These are phyloP conservation scores for Lithohypha guttulata DNA, from an alignment of 2,329 filamentous ascomycete genomes.

Conservation along the genomic window DNA sequence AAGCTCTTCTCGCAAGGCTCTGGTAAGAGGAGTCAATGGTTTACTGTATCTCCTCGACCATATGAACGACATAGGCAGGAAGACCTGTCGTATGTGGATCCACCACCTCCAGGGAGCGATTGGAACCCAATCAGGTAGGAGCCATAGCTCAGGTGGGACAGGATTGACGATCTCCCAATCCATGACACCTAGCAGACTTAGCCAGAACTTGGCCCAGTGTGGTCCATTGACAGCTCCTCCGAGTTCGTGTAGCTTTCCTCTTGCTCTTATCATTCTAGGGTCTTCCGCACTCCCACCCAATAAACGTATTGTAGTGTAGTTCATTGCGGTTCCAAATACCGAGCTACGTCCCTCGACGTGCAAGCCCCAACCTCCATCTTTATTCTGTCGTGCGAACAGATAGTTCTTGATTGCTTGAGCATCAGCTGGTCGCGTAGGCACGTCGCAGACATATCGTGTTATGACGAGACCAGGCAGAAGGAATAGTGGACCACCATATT, in stretches of 20 bases:
- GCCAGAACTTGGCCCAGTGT: conserved; percentile 97
- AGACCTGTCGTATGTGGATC: conserved; percentile 98
- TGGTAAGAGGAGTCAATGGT: conserved; percentile 63
- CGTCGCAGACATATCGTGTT: conserved; percentile 80
- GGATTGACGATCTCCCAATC: conserved; percentile 93
- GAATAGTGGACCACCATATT: conserved; percentile 97
- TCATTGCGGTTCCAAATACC: conserved; percentile 80
- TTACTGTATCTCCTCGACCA: conserved; percentile 75
- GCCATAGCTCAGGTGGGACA: conserved; percentile 84
- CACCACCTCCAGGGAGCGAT: conserved; percentile 91
- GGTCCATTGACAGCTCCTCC: conserved; percentile 76
- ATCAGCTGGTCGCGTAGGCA: conserved; percentile 68
- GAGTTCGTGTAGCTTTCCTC: conserved; percentile 68
- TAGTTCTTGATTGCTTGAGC: conserved; percentile 88
- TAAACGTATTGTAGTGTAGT: conserved; percentile 71
- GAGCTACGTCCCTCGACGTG: conserved; percentile 91
- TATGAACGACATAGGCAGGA: conserved; percentile 79
- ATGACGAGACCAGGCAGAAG: conserved; percentile 76
- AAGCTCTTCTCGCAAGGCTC: conserved; percentile 65
- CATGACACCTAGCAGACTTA: conserved; percentile 70
- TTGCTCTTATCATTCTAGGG: conserved; percentile 72
- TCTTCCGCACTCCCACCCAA: conserved; percentile 77
- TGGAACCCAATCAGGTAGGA: conserved; percentile 82
- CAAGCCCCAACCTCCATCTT: conserved; percentile 93
- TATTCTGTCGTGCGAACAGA: conserved; percentile 70